A percentile compares a stretch with the other conserved stretches of the same genome.
phyloP scores from a whole-genome alignment of 169 alveolate genomes.

The Plasmodium vivax region DNA sequence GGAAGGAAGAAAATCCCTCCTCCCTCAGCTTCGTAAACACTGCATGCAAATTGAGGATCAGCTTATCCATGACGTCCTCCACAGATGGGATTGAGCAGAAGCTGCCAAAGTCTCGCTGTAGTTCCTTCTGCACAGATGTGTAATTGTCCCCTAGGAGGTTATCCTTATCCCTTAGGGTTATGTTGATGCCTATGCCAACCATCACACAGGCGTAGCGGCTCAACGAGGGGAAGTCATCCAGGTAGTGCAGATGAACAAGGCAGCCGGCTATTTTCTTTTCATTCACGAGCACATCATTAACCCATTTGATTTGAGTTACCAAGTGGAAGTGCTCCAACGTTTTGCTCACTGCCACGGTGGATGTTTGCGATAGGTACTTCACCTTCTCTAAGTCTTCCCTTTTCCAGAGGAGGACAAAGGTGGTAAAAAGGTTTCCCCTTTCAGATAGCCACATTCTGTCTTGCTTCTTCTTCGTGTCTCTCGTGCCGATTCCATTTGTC shows the following conservation, averaged over 20 bases:
- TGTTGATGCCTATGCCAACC: constrained; percentile 45
- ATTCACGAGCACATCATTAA: constrained; percentile 78
- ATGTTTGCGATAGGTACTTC: constrained; percentile 73
- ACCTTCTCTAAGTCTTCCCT: constrained; percentile 33
- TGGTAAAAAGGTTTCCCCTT: constrained; percentile 68
- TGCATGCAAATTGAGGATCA: not conserved
- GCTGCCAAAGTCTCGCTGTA: not conserved
- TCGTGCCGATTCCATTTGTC: constrained; percentile 81
- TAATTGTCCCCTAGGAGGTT: constrained; percentile 26
- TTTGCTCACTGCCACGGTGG: constrained; percentile 77
- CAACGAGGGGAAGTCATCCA: not conserved
- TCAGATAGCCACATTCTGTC: constrained; percentile 77
- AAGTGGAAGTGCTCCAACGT: constrained; percentile 74
- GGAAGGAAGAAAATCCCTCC: constrained; percentile 30
- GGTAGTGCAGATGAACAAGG: constrained; percentile 21
- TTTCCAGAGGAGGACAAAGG: constrained; percentile 78
- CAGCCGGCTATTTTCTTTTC: constrained; percentile 78
- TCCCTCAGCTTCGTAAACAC: not conserved
- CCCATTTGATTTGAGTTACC: constrained; percentile 76
- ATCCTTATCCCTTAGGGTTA: constrained; percentile 1
- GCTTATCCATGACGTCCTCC: constrained; percentile 18
- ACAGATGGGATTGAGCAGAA: constrained; percentile 8
- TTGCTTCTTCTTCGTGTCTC: constrained; percentile 56
- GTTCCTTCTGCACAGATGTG: constrained; percentile 39
- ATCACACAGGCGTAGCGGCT: constrained; percentile 21